A percentile compares a stretch with the other conserved stretches of the same genome.
phyloP scores from a whole-genome alignment of 1,139 yeast genomes.

The Diutina mesorugosa region DNA sequence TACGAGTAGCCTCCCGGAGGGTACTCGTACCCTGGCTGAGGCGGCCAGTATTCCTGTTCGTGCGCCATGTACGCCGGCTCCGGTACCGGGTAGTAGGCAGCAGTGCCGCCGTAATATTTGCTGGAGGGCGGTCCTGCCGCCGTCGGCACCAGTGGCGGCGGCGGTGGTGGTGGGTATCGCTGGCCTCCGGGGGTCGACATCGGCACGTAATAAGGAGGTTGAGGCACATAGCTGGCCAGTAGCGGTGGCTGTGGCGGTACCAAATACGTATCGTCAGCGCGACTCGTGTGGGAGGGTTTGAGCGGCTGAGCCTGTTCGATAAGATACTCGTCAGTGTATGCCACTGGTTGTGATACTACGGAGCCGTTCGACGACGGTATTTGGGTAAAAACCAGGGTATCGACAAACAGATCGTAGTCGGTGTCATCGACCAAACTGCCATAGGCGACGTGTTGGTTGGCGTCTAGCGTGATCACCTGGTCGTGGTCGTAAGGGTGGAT shows the following conservation, averaged over 20 bases:
- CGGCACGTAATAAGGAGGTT: neutral
- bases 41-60: neutral
- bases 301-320: conserved; percentile 37
- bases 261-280: neutral
- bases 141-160: neutral
- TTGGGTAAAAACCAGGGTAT: conserved; percentile 13
- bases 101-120: neutral
- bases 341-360: conserved; percentile 15
- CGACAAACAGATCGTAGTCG: conserved; percentile 11
- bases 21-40: neutral
- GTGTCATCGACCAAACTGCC: neutral
- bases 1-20: neutral
- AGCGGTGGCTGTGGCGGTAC: neutral
- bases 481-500: conserved; percentile 14
- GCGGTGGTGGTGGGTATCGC: neutral
- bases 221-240: neutral
- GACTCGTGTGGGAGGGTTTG: neutral
- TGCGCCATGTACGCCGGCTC: neutral
- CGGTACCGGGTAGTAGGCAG: neutral
- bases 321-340: conserved; percentile 27
- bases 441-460: conserved; percentile 14
- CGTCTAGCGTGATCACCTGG: conserved; percentile 20
- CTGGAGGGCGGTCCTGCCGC: too few species aligned
- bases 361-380: conserved; percentile 7
- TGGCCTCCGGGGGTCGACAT: neutral